These are phyloP conservation scores for Psilocybe tampanensis DNA, from an alignment of 768 basidiomycete genomes.

Conservation along the genomic window DNA sequence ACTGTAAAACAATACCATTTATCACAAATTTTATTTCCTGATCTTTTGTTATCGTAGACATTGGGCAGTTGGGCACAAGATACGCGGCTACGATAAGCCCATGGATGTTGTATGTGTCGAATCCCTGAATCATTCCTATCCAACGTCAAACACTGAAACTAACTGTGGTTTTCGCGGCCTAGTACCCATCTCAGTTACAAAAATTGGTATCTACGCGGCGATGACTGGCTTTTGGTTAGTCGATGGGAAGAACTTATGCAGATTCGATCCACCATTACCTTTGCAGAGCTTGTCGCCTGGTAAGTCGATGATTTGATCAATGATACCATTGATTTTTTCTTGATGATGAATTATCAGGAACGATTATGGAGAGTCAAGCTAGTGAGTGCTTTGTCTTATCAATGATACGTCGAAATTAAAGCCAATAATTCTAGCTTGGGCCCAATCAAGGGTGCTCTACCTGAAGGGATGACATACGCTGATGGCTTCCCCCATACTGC, in stretches of 20 bases:
- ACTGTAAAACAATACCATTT: conserved; percentile 39
- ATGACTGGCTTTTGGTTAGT: conserved; percentile 66
- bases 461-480: conserved; percentile 45
- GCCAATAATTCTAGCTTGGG: conserved; percentile 42
- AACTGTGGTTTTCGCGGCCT: conserved; percentile 3
- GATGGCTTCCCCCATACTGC: conserved; percentile 48
- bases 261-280: conserved; percentile 52
- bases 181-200: conserved; percentile 61
- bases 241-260: conserved; percentile 74
- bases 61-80: conserved; percentile 41
- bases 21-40: background rate
- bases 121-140: background rate
- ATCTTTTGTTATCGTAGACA: conserved; percentile 30
- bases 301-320: conserved; percentile 17
- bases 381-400: conserved; percentile 35
- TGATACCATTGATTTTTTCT: background rate
- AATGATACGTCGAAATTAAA: background rate
- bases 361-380: conserved; percentile 78
- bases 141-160: background rate
- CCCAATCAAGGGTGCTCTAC: conserved; percentile 55
- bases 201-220: conserved; percentile 65
- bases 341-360: conserved; percentile 42
- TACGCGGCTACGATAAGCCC: conserved; percentile 49
- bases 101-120: conserved; percentile 46
- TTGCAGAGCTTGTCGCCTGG: conserved; percentile 77